Conservation (phyloP, 2,329 filamentous ascomycete genomes). For the Canariomyces notabilis region DNA sequence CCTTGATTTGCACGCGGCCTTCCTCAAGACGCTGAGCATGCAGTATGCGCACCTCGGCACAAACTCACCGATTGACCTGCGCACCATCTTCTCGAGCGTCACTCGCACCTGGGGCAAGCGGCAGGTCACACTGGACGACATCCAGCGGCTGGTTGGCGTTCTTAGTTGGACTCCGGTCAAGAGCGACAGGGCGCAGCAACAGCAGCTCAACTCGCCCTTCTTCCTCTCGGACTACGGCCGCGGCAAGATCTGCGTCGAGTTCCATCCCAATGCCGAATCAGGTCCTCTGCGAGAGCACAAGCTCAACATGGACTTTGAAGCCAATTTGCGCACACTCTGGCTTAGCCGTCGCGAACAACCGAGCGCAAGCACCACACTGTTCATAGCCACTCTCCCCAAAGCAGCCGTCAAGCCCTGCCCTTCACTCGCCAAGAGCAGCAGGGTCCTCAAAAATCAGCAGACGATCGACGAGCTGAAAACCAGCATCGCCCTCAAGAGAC, state of each 20-base stretch:
- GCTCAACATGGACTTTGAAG: conserved; percentile 51
- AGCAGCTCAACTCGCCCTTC: conserved; percentile 32
- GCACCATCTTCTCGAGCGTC: conserved; percentile 55
- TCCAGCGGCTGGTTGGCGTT: conserved; percentile 63
- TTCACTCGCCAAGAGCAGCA: conserved; percentile 53
- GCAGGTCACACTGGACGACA: conserved; percentile 58
- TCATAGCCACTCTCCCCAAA: conserved; percentile 53
- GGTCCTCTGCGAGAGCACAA: conserved; percentile 44
- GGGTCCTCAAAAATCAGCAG: conserved; percentile 41
- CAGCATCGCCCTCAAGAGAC: conserved; percentile 46
- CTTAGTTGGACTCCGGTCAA: conserved; percentile 41
- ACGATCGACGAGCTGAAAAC: conserved; percentile 65
- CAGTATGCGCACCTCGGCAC: conserved; percentile 66
- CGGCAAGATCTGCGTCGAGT: conserved; percentile 51
- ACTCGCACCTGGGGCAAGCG: conserved; percentile 69
- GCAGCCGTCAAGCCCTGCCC: conserved; percentile 48
- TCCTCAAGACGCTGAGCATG: conserved; percentile 62
- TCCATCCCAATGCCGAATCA: conserved; percentile 35
- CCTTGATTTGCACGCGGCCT: conserved; percentile 58
- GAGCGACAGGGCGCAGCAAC: not conserved
- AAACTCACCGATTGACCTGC: conserved; percentile 58
- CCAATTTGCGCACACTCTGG: conserved; percentile 46
- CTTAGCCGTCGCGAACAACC: conserved; percentile 23
- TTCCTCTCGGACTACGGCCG: conserved; percentile 40
- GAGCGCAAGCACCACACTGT: conserved; percentile 38